Evolutionary conservation across 1,139 yeast genomes (phyloP).

Genomic region (Suhomyces ambrosiae): DNA sequence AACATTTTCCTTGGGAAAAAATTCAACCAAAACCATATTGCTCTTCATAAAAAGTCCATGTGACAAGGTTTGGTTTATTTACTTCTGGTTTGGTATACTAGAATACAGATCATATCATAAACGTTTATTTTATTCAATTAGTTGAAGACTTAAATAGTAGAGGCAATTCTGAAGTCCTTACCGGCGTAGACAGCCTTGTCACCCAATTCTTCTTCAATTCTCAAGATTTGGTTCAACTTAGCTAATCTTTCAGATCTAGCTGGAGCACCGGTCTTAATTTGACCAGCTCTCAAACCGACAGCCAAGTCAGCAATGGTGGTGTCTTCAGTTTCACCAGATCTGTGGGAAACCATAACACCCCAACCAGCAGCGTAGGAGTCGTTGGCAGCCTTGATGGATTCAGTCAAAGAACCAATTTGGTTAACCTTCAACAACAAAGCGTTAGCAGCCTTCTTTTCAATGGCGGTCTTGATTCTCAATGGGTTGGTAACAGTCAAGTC

Average conservation of each 20-base stretch:
- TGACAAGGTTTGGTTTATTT: too few species aligned
- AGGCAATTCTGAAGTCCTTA: slow-evolving; percentile 67
- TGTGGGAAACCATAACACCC: slow-evolving; percentile 98
- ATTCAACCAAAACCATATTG: too few species aligned
- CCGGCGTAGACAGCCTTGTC: slow-evolving; percentile 95
- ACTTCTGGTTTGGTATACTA: too few species aligned
- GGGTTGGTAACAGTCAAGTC: slow-evolving; percentile 99
- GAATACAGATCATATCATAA: slow-evolving; percentile 3
- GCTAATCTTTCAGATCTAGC: slow-evolving; percentile 99
- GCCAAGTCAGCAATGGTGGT: slow-evolving; percentile 94
- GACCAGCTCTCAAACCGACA: slow-evolving; percentile 96
- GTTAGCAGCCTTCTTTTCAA: slow-evolving; percentile 90
- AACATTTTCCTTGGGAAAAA: too few species aligned
- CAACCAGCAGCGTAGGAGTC: slow-evolving; percentile 89
- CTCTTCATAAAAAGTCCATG: too few species aligned
- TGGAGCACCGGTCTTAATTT: slow-evolving; percentile 99
- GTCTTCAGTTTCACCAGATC: slow-evolving; percentile 99
- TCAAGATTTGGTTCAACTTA: slow-evolving; percentile 92
- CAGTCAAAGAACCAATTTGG: slow-evolving; percentile 90
- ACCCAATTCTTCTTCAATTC: slow-evolving; percentile 97
- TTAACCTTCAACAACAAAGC: slow-evolving; percentile 93
- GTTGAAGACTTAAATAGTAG: slow-evolving; percentile 17
- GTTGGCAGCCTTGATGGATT: slow-evolving; percentile 90
- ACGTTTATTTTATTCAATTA: slow-evolving; percentile 5
- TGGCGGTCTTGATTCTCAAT: slow-evolving; percentile 86